Evolutionary conservation across 371 early-diverging fungal genomes (phyloP), one percentile per base, ranked within the genome.

Genomic region (Rhizopus arrhizus): DNA sequence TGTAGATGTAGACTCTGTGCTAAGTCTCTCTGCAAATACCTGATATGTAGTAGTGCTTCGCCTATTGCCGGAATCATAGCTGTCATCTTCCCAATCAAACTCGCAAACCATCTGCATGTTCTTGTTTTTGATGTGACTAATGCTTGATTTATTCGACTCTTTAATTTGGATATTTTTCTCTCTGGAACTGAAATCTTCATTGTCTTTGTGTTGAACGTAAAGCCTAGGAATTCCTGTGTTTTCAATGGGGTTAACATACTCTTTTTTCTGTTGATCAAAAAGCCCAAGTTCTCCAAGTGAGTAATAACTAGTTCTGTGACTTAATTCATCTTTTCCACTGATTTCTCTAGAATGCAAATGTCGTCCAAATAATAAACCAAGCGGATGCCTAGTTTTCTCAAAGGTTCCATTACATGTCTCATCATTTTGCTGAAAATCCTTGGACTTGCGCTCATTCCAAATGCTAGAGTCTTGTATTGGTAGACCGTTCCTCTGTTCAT

Each of bases 41-140:
- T 22, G 22, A 22, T 22, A 22, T 22, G 22, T 22, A 22, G 22
- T 22, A 22, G 22, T 22, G 22, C 22, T 22, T 22, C 22, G 22
- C 22, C 0, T 46, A 61, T 61, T 0, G 49, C 49, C 10, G 55
- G 61, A 0, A 54, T 61, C 61, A 54, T 53, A 0, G 53, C 15
- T 3, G 61, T 61, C 54, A 61, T 61, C 16, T 61, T 61, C 40
- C 61, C 61, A 13, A 53, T 12, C 4, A 60, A 10, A 33, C 53
- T 45, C 3, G 53, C 53, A 5, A 53, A 41, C 60, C 53, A 60
- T 10, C 43, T 5, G 46, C 53, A 53, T 0, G 59, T 16, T 10
- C 28, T 28, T 8, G 15, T 4, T n/a, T 1, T 13, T 22, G 46
- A 45, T 13, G 46, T 35, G 9, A n/a, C 16, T 15, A 3, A 8